Conservation (phyloP, 1,139 yeast species). For the Taphrina populina region DNA sequence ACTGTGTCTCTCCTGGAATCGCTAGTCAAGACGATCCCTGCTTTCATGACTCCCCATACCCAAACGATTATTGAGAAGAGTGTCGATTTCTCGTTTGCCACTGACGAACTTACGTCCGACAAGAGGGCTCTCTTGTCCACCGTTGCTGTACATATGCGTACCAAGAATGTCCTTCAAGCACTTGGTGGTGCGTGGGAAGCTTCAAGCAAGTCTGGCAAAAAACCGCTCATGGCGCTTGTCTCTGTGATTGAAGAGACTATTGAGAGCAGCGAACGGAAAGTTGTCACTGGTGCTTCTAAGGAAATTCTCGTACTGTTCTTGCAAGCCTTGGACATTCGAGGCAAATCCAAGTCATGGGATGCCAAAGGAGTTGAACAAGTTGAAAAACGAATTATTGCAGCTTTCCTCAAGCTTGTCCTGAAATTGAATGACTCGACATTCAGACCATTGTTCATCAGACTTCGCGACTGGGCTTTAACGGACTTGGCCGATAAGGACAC, state of each 20-base stretch:
- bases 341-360: conserved; percentile 55
- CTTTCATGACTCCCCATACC: conserved; percentile 72
- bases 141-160: conserved; percentile 30
- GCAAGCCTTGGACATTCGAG: conserved; percentile 64
- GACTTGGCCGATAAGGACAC: conserved; percentile 60
- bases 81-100: conserved; percentile 31
- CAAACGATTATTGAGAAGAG: conserved; percentile 41
- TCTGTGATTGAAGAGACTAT: conserved; percentile 35
- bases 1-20: conserved; percentile 70
- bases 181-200: conserved; percentile 33
- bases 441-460: conserved; percentile 83
- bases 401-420: conserved; percentile 77
- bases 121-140: conserved; percentile 30
- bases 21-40: conserved; percentile 78
- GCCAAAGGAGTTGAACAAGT: conserved; percentile 74
- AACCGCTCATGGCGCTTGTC: conserved; percentile 31
- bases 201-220: conserved; percentile 31
- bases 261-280: conserved; percentile 40
- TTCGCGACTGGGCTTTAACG: conserved; percentile 90
- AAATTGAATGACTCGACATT: conserved; percentile 90
- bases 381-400: conserved; percentile 70
- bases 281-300: conserved; percentile 67
- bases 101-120: conserved; percentile 22
- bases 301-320: conserved; percentile 68
- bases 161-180: conserved; percentile 33